Percentiles rank a stretch among this genome's conserved stretches.
phyloP scores from a whole-genome alignment of 495 filamentous ascomycete species.

The Hypoxylon fuscum region DNA sequence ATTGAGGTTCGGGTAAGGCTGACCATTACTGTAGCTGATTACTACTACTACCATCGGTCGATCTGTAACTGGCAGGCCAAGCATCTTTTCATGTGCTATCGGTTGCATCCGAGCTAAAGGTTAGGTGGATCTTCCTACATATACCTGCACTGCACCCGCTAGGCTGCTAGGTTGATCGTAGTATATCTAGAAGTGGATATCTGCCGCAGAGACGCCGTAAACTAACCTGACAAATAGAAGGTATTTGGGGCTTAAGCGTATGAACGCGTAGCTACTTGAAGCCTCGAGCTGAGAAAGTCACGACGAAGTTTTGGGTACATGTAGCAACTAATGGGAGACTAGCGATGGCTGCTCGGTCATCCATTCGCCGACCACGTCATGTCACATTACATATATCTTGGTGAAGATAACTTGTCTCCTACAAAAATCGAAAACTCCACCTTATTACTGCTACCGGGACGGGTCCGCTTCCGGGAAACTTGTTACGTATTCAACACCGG shows the following conservation, averaged over 20 bases:
- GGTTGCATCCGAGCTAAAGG: conserved; percentile 11
- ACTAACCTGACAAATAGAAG: conserved; percentile 19
- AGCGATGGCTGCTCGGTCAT: background rate
- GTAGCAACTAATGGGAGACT: conserved; percentile 8
- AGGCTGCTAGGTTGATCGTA: conserved; percentile 7
- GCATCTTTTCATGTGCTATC: conserved; percentile 20
- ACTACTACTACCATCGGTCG: conserved; percentile 27
- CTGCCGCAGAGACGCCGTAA: background rate
- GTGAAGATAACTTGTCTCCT: conserved; percentile 1
- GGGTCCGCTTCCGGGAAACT: conserved; percentile 1
- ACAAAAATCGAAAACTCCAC: background rate
- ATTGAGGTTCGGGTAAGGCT: conserved; percentile 23
- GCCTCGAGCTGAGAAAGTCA: conserved; percentile 2
- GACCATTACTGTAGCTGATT: conserved; percentile 34
- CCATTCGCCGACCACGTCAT: conserved; percentile 3
- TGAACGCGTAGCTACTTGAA: conserved; percentile 2
- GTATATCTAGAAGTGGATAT: conserved; percentile 2
- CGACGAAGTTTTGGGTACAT: no score
- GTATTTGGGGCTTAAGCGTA: conserved; percentile 3
- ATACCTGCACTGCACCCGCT: conserved; percentile 9
- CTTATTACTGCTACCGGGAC: conserved; percentile 1
- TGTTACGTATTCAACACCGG: conserved; percentile 5
- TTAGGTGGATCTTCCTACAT: conserved; percentile 11
- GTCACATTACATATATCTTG: background rate
- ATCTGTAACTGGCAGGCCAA: background rate